Evolutionary conservation across 352 stramenopile genomes (phyloP).

Genomic region (Globisporangium barbulae): DNA sequence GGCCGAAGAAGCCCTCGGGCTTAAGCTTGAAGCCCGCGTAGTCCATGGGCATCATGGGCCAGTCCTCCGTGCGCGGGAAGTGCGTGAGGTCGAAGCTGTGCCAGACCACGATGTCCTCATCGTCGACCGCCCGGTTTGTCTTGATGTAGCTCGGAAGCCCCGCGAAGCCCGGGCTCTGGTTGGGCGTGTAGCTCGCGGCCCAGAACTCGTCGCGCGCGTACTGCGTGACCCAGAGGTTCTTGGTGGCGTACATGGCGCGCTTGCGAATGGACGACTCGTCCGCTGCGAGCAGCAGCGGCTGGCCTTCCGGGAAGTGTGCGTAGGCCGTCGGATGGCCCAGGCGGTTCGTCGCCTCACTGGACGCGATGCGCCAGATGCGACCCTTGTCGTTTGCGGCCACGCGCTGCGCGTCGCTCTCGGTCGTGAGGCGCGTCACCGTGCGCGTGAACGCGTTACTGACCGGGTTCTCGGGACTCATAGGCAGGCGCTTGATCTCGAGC

Average conservation of each 20-base stretch:
- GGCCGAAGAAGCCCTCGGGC: constrained; percentile 65
- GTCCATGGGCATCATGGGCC: constrained; percentile 77
- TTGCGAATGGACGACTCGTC: constrained; percentile 44
- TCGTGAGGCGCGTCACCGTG: constrained; percentile 41
- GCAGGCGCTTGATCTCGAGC: constrained; percentile 48
- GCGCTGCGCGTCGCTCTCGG: constrained; percentile 44
- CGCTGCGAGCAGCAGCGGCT: constrained; percentile 52
- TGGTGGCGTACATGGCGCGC: constrained; percentile 56
- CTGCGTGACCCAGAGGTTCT: constrained; percentile 71
- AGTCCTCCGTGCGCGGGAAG: constrained; percentile 68
- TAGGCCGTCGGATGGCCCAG: constrained; percentile 56
- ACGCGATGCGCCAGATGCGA: constrained; percentile 59
- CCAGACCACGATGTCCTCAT: constrained; percentile 72
- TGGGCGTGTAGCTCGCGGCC: constrained; percentile 67
- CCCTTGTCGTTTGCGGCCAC: constrained; percentile 42
- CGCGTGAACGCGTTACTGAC: constrained; percentile 60
- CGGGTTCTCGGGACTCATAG: constrained; percentile 39
- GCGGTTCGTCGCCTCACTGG: constrained; percentile 49
- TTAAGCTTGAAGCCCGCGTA: constrained; percentile 65
- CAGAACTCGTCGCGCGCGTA: constrained; percentile 59
- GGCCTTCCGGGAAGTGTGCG: constrained; percentile 47
- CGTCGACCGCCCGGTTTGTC: constrained; percentile 46
- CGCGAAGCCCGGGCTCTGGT: constrained; percentile 42
- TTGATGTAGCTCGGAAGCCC: constrained; percentile 58
- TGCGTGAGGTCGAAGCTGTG: constrained; percentile 73